Evolutionary conservation across 2,329 filamentous ascomycete species (phyloP).

Genomic region (Epichloe typhina): DNA sequence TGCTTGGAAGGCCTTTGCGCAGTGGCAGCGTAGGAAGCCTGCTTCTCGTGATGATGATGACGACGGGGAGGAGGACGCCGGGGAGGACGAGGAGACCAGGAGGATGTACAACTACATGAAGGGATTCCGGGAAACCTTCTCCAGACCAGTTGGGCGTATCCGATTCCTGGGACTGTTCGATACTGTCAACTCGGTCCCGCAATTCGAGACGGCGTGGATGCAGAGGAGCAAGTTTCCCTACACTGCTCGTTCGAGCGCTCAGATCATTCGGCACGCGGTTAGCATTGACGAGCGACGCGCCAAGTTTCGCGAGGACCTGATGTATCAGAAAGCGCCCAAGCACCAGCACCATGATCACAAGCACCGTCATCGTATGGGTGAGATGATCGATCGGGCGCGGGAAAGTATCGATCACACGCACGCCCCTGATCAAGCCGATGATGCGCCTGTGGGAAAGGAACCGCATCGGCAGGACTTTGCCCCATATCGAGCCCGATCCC

Average conservation of each 20-base stretch:
- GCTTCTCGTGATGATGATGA: slow-evolving; percentile 29
- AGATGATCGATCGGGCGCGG: slow-evolving; percentile 9
- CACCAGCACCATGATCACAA: slow-evolving; percentile 10
- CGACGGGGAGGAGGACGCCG: slow-evolving; percentile 20
- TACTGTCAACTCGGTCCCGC: slow-evolving; percentile 67
- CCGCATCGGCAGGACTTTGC: slow-evolving; percentile 13
- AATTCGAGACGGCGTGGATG: slow-evolving; percentile 68
- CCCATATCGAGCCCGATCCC: slow-evolving; percentile 29
- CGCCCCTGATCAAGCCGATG: not conserved
- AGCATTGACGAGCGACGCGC: slow-evolving; percentile 58
- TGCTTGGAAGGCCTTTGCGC: slow-evolving; percentile 69
- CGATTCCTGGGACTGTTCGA: slow-evolving; percentile 70
- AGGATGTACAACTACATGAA: slow-evolving; percentile 64
- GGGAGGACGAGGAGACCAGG: slow-evolving; percentile 20
- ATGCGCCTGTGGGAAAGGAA: not conserved
- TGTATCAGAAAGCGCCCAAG: slow-evolving; percentile 34
- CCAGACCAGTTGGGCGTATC: slow-evolving; percentile 59
- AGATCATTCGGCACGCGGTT: slow-evolving; percentile 55
- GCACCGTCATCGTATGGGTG: slow-evolving; percentile 12
- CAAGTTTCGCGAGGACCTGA: slow-evolving; percentile 59
- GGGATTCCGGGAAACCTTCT: slow-evolving; percentile 70
- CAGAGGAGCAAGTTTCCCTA: slow-evolving; percentile 66
- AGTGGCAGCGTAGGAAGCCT: slow-evolving; percentile 53
- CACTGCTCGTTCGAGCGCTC: slow-evolving; percentile 42
- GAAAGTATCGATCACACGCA: slow-evolving; percentile 7